Percentiles rank a stretch among this genome's conserved stretches.
Conservation (phyloP, 345 rosid genomes). For the Hibiscus mutabilis region DNA sequence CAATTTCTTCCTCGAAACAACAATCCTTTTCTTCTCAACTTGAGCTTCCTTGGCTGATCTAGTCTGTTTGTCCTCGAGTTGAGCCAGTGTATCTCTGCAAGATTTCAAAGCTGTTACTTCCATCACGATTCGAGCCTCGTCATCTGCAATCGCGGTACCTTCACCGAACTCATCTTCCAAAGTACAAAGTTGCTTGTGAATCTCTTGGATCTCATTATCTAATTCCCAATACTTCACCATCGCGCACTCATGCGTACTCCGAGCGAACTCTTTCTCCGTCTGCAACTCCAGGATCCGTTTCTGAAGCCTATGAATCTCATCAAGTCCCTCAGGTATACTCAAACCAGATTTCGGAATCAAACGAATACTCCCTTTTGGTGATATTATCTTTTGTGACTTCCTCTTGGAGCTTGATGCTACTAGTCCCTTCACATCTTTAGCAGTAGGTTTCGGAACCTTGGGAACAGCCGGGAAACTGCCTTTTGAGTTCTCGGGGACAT, state of each 20-base stretch:
- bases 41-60: slow-evolving; percentile 49
- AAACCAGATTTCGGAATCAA: slow-evolving; percentile 57
- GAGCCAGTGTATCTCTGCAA: slow-evolving; percentile 63
- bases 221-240: slow-evolving; percentile 72
- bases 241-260: slow-evolving; percentile 64
- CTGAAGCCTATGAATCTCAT: slow-evolving; percentile 72
- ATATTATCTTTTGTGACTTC: slow-evolving; percentile 38
- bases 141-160: slow-evolving; percentile 62
- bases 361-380: slow-evolving; percentile 13
- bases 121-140: slow-evolving; percentile 77
- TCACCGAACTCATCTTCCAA: slow-evolving; percentile 85
- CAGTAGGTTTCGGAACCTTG: slow-evolving; percentile 57
- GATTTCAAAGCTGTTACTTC: slow-evolving; percentile 71
- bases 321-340: slow-evolving; percentile 51
- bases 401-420: slow-evolving; percentile 45
- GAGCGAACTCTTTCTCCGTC: slow-evolving; percentile 85
- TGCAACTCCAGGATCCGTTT: slow-evolving; percentile 67
- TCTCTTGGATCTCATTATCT: slow-evolving; percentile 48
- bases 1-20: slow-evolving; percentile 41
- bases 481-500: neutral
- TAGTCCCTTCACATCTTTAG: slow-evolving; percentile 44
- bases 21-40: slow-evolving; percentile 45
- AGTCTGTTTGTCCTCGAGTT: slow-evolving; percentile 59
- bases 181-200: slow-evolving; percentile 54
- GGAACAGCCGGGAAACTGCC: slow-evolving; percentile 30